Conservation (phyloP, 371 early-diverging fungal species). For the Smittium mucronatum region DNA sequence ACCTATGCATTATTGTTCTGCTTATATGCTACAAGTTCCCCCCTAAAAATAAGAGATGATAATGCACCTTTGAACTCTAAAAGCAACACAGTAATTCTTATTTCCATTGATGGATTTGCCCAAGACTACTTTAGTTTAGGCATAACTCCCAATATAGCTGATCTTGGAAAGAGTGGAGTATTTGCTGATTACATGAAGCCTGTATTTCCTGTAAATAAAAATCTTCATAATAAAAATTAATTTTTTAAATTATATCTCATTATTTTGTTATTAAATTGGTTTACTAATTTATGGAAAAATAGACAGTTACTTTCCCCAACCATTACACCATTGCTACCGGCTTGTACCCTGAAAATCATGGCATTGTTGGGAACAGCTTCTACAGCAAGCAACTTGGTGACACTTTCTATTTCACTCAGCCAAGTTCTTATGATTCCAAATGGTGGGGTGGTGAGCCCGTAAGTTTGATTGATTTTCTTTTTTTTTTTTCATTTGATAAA, state of each 20-base stretch:
- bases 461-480: too few species aligned
- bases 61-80: too few species aligned
- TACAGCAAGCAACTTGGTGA: constrained; percentile 59
- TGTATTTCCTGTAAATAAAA: constrained; percentile 10
- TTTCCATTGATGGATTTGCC: constrained; percentile 83
- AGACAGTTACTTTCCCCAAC: constrained; percentile 95
- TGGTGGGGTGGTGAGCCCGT: constrained; percentile 91
- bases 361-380: constrained; percentile 84
- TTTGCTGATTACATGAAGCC: constrained; percentile 31
- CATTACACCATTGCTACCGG: constrained; percentile 89
- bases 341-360: constrained; percentile 79
- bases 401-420: constrained; percentile 60
- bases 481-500: too few species aligned
- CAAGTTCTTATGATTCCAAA: constrained; percentile 34
- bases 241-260: constrained; percentile 36
- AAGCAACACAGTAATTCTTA: constrained; percentile 52
- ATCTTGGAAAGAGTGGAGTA: constrained; percentile 39
- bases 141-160: constrained; percentile 49
- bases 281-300: too few species aligned
- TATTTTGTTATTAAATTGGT: too few species aligned
- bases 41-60: too few species aligned
- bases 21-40: too few species aligned
- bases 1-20: too few species aligned
- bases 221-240: too few species aligned
- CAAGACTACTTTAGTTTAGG: constrained; percentile 66